Evolutionary conservation across 768 basidiomycete genomes (phyloP).

Genomic region (Suillus discolor): DNA sequence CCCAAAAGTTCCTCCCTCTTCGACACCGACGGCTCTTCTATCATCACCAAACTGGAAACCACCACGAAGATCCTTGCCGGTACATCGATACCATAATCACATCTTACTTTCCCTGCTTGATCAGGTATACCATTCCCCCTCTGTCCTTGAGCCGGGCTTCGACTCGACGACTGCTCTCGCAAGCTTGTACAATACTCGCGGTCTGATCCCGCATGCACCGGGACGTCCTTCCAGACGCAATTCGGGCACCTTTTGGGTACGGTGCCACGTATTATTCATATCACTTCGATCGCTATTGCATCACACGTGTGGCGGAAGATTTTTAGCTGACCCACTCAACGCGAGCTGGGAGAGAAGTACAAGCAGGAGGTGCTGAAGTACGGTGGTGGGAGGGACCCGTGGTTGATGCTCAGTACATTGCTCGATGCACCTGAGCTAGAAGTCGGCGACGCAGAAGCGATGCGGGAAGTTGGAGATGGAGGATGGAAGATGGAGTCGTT

Average conservation of each 20-base stretch:
- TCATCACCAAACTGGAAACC: constrained; percentile 54
- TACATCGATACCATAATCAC: constrained; percentile 90
- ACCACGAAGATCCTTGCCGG: constrained; percentile 75
- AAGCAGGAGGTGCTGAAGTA: constrained; percentile 73
- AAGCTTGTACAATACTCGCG: constrained; percentile 63
- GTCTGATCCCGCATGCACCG: constrained; percentile 83
- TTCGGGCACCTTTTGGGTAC: constrained; percentile 97
- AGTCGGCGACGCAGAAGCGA: constrained; percentile 76
- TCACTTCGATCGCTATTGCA: constrained; percentile 94
- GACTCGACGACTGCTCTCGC: constrained; percentile 73
- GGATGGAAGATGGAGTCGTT: constrained; percentile 72
- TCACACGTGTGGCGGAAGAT: constrained; percentile 85
- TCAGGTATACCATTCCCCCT: constrained; percentile 84
- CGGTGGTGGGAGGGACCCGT: constrained; percentile 92
- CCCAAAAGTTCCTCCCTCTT: constrained; percentile 76
- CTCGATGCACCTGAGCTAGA: constrained; percentile 66
- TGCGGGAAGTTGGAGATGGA: constrained; percentile 94
- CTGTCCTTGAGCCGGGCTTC: constrained; percentile 56
- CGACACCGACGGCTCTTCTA: constrained; percentile 50
- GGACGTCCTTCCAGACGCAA: constrained; percentile 93
- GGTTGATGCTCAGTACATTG: constrained; percentile 84
- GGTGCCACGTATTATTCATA: constrained; percentile 99
- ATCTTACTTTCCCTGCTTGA: constrained; percentile 89
- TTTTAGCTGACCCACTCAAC: constrained; percentile 66
- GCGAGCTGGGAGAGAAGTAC: constrained; percentile 80